Percentiles rank a stretch among this genome's conserved stretches.
Evolutionary conservation across 768 basidiomycete genomes (phyloP).

Genomic region (Leccinum subgranulosum): DNA sequence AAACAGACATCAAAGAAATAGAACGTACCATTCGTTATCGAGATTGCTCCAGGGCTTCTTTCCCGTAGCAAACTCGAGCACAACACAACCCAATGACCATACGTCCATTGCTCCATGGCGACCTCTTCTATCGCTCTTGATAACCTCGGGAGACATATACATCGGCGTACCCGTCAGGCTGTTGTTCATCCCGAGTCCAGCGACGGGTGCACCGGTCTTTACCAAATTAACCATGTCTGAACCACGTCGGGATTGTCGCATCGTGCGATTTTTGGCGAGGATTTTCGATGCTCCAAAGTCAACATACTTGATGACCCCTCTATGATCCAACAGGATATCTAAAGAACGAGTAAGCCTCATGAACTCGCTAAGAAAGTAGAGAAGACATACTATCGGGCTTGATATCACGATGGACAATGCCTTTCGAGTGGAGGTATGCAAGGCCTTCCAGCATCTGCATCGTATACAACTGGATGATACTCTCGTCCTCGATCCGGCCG

Average conservation of each 20-base stretch:
- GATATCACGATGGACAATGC: constrained; percentile 93
- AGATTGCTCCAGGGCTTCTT: constrained; percentile 98
- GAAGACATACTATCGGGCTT: constrained; percentile 90
- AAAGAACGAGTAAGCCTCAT: constrained; percentile 12
- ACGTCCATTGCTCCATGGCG: constrained; percentile 96
- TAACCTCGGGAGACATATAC: constrained; percentile 99
- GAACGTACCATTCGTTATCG: constrained; percentile 92
- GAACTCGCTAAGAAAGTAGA: neutral
- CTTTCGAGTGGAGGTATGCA: constrained; percentile 88
- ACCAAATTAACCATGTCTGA: constrained; percentile 37
- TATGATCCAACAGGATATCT: constrained; percentile 92
- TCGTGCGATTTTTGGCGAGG: constrained; percentile 83
- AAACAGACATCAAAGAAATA: neutral
- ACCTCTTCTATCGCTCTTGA: constrained; percentile 88
- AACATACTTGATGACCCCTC: constrained; percentile 92
- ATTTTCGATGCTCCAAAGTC: constrained; percentile 98
- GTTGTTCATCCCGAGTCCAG: constrained; percentile 61
- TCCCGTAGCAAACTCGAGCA: constrained; percentile 94
- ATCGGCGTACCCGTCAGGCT: constrained; percentile 96
- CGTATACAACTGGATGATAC: constrained; percentile 92
- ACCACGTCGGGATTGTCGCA: constrained; percentile 65
- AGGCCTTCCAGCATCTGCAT: constrained; percentile 97
- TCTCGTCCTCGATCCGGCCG: constrained; percentile 95
- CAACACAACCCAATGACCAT: constrained; percentile 97
- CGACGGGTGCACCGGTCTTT: constrained; percentile 34